These are phyloP conservation scores for Asterochloris sp. DNA, from an alignment of 139 green algal genomes.

Conservation along the genomic window DNA sequence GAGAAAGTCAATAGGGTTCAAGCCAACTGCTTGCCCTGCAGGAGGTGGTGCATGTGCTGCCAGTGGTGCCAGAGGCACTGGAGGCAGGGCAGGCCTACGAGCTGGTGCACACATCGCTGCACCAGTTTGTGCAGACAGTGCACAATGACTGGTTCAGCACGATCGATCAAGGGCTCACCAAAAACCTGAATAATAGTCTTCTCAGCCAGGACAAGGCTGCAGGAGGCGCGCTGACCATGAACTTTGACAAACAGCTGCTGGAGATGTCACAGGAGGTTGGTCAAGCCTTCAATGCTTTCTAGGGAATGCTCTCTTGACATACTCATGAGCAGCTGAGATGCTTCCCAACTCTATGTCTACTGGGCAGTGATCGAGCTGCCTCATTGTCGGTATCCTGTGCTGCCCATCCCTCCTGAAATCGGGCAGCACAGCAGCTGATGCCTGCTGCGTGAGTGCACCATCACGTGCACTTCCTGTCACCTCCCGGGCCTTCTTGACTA, in stretches of 20 bases:
- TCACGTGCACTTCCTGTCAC: not conserved
- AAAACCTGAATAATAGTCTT: constrained; percentile 65
- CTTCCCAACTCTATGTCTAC: no score
- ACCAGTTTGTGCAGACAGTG: constrained; percentile 75
- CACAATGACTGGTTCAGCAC: constrained; percentile 79
- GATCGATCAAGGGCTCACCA: constrained; percentile 51
- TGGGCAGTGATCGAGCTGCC: no score
- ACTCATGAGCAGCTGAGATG: no score
- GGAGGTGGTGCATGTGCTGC: constrained; percentile 56
- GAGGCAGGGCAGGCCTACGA: constrained; percentile 65
- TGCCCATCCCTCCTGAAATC: no score
- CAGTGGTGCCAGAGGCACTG: constrained; percentile 49
- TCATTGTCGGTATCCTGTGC: no score
- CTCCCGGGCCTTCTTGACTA: not conserved
- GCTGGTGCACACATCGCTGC: constrained; percentile 62
- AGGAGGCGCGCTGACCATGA: constrained; percentile 70
- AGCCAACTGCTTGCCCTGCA: not conserved
- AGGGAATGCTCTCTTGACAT: no score
- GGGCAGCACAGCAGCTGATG: no score
- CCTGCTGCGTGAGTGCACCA: not conserved
- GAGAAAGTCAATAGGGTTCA: no score
- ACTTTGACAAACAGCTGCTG: constrained; percentile 74
- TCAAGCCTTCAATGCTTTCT: no score
- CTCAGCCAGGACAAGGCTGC: constrained; percentile 59
- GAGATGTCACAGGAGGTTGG: constrained; percentile 11